These are phyloP conservation scores for Pythium scleroteichum DNA, from an alignment of 352 stramenopile species.

Conservation along the genomic window DNA sequence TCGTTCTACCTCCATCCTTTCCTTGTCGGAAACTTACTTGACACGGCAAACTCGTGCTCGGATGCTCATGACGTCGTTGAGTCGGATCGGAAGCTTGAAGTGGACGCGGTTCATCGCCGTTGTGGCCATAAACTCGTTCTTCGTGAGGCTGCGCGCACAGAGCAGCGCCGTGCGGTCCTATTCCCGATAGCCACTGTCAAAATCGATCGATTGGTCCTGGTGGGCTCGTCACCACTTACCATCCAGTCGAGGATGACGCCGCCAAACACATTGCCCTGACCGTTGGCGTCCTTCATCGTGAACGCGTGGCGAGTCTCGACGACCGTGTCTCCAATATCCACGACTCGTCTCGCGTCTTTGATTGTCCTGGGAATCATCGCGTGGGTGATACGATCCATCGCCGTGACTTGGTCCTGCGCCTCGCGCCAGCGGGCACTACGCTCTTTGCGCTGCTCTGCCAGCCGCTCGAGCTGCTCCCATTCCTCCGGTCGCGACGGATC, in stretches of 20 bases:
- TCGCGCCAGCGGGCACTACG: conserved; percentile 33
- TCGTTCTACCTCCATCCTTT: too few species aligned
- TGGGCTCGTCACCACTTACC: conserved; percentile 19
- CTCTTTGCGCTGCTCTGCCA: conserved; percentile 37
- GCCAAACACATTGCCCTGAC: conserved; percentile 42
- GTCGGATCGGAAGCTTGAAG: conserved; percentile 56
- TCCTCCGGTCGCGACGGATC: conserved; percentile 26
- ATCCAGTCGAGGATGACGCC: conserved; percentile 49
- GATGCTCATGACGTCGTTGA: conserved; percentile 82
- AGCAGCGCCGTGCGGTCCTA: conserved; percentile 47
- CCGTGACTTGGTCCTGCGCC: conserved; percentile 28
- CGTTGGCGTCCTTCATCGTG: conserved; percentile 42
- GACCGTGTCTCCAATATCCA: conserved; percentile 39
- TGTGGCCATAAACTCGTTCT: conserved; percentile 61
- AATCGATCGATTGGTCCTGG: not conserved
- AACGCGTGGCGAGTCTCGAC: conserved; percentile 43
- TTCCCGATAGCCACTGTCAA: not conserved
- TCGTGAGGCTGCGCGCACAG: conserved; percentile 79
- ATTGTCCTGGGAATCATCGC: conserved; percentile 30
- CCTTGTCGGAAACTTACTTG: too few species aligned
- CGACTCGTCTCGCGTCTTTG: not conserved
- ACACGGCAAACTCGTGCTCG: conserved; percentile 60
- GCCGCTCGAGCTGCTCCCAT: conserved; percentile 31
- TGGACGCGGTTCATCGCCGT: conserved; percentile 71
- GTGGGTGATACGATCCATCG: conserved; percentile 29